Base-by-base conservation (phyloP, 345 rosid genomes). In the Eucalyptus shirleyi region DNA sequence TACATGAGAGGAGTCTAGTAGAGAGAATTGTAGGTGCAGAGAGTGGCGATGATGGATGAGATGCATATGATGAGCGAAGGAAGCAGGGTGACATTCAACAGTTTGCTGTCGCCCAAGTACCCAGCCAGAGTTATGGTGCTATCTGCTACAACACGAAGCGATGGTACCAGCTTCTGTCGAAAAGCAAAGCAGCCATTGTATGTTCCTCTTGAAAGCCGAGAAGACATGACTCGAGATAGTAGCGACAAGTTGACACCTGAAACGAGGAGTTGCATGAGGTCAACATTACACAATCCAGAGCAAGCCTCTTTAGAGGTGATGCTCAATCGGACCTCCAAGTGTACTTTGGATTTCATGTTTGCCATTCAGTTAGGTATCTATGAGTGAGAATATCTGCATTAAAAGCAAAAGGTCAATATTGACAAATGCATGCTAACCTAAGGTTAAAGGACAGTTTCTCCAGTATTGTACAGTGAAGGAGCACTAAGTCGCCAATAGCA, bases 141-240 rank as follows among this genome's bases (percentile, higher is more conserved):
- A 89, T 98, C 99, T 9, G 99, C 99, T 50, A 98, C 94, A 14
- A 97, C 99, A n/a, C 99, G 93, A 85, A n/a, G 99, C 99, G 67
- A 97, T 91, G 0, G 99, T 98, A 56, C 99, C 99, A 4, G 99
- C 99, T 93, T 98, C 99, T 10, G 99, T 98, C 3, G 99, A 98
- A 5, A n/a, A 98, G 95, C 60, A 98, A n/a, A 90, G 32, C 99
- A 99, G 2, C 99, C 99, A 55, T 98, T 98, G 95, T 95, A 98
- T 34, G 99, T 98, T 92, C 99, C 99, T 5, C 96, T 95, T 3
- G 99, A 95, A 62, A 97, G 97, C 93, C 99, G 94, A 34, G 99
- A 96, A 16, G 99, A 97, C 99, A 98, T 97, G 50, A 98, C 99
- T 16, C 99, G 94, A 42, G 99, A 98, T 21, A 98, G 96, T 89